phyloP scores from a whole-genome alignment of 1,284 basidiomycete species.

The Leccinum fallax region DNA sequence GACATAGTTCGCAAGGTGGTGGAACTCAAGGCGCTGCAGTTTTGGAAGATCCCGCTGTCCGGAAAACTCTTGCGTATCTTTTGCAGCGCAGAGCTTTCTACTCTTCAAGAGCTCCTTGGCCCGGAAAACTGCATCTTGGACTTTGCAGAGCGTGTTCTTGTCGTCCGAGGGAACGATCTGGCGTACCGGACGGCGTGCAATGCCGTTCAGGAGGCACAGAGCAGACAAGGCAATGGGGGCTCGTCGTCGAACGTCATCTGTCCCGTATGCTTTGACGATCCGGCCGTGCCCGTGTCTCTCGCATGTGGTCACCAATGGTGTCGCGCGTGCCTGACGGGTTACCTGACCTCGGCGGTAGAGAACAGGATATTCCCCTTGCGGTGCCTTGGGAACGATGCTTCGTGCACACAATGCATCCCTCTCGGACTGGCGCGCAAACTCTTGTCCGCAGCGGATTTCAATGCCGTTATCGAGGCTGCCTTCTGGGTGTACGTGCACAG shows the following conservation, averaged over 20 bases:
- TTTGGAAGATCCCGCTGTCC: conserved; percentile 47
- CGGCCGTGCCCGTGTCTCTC: conserved; percentile 51
- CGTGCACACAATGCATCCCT: conserved; percentile 55
- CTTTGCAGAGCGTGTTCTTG: conserved; percentile 31
- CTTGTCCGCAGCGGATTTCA: conserved; percentile 53
- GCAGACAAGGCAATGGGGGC: conserved; percentile 31
- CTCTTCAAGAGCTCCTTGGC: conserved; percentile 43
- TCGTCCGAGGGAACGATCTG: conserved; percentile 40
- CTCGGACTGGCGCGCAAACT: conserved; percentile 50
- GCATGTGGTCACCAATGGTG: conserved; percentile 69
- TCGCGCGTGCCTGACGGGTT: conserved; percentile 56
- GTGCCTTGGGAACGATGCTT: conserved; percentile 63
- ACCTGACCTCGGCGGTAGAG: conserved; percentile 56
- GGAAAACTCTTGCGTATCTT: conserved; percentile 48
- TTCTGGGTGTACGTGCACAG: conserved; percentile 58
- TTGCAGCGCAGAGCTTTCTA: conserved; percentile 43
- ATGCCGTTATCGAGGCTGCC: conserved; percentile 54
- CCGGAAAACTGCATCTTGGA: conserved; percentile 43
- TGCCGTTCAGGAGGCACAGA: conserved; percentile 39
- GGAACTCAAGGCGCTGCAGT: conserved; percentile 43
- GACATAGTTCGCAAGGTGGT: conserved; percentile 49
- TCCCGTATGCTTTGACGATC: conserved; percentile 47
- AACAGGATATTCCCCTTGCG: conserved; percentile 65
- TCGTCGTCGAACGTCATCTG: conserved; percentile 23
- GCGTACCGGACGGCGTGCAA: conserved; percentile 38